Percentiles rank a stretch among this genome's conserved stretches.
phyloP scores from a whole-genome alignment of 2,329 filamentous ascomycete species.

The Fusarium piperis region DNA sequence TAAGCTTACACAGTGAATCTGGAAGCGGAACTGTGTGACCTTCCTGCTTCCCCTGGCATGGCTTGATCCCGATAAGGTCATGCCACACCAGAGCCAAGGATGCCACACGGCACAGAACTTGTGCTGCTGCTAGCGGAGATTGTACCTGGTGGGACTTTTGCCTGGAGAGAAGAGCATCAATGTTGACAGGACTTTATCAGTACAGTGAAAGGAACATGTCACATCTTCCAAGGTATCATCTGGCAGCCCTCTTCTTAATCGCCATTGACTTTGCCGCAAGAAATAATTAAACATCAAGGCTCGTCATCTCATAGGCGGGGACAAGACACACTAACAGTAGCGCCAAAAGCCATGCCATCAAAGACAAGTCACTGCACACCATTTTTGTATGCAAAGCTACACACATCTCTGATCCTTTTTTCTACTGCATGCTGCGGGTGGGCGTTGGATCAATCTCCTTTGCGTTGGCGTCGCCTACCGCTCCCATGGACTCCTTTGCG shows the following conservation, averaged over 20 bases:
- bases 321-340: neutral
- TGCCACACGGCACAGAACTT: neutral
- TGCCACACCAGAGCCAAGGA: constrained; percentile 16
- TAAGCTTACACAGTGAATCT: constrained; percentile 18
- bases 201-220: neutral
- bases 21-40: constrained; percentile 12
- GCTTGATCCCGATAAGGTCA: constrained; percentile 42
- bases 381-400: constrained; percentile 19
- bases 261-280: neutral
- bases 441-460: constrained; percentile 23
- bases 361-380: constrained; percentile 19
- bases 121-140: neutral
- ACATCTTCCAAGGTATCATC: neutral
- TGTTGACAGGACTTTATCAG: neutral
- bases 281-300: neutral
- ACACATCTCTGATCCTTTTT: constrained; percentile 9
- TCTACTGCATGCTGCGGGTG: constrained; percentile 15
- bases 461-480: neutral
- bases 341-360: constrained; percentile 3
- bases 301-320: neutral
- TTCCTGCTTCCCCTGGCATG: constrained; percentile 26
- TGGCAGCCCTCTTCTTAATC: neutral
- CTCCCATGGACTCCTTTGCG: constrained; percentile 32
- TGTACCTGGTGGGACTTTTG: neutral
- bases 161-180: neutral